A percentile compares a stretch with the other conserved stretches of the same genome.
phyloP scores from a whole-genome alignment of 495 filamentous ascomycete species.

The Opeltia flavorubescens region DNA sequence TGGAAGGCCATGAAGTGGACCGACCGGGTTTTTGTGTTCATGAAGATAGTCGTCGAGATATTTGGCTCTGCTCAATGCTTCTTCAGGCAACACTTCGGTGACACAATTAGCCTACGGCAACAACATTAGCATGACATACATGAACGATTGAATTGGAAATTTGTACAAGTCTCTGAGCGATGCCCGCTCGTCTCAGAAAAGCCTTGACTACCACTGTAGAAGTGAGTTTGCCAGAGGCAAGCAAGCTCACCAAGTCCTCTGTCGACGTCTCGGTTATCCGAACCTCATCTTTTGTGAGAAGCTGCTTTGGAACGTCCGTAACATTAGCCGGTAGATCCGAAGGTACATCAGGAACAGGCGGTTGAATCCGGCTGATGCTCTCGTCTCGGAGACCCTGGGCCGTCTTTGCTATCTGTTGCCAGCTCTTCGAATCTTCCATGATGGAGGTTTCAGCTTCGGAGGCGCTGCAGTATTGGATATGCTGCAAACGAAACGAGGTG shows the following conservation, averaged over 20 bases:
- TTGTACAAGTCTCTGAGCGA: slow-evolving; percentile 29
- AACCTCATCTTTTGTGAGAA: slow-evolving; percentile 24
- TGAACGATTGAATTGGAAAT: neutral
- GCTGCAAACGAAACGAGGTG: too few relatives aligned
- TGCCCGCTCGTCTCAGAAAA: slow-evolving; percentile 30
- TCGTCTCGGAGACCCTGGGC: slow-evolving; percentile 26
- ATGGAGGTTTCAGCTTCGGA: too few relatives aligned
- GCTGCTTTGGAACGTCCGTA: slow-evolving; percentile 22
- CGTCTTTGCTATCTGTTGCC: slow-evolving; percentile 25
- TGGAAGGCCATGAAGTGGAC: slow-evolving; percentile 30
- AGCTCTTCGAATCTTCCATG: slow-evolving; percentile 13
- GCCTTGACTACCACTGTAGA: slow-evolving; percentile 28
- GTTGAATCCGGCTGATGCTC: slow-evolving; percentile 24
- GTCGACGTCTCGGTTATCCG: slow-evolving; percentile 26
- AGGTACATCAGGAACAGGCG: slow-evolving; percentile 20
- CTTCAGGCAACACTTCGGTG: slow-evolving; percentile 23
- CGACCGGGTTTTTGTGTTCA: slow-evolving; percentile 18
- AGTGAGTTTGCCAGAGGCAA: slow-evolving; percentile 22
- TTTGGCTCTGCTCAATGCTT: slow-evolving; percentile 19
- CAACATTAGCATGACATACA: slow-evolving; percentile 1
- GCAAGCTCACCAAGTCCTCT: slow-evolving; percentile 20
- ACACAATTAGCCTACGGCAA: slow-evolving; percentile 30
- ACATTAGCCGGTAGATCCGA: slow-evolving; percentile 23
- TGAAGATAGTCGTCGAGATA: slow-evolving; percentile 20
- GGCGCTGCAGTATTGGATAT: too few relatives aligned